Conservation (phyloP, 495 filamentous ascomycete species). For the Lentithecium fluviatile region DNA sequence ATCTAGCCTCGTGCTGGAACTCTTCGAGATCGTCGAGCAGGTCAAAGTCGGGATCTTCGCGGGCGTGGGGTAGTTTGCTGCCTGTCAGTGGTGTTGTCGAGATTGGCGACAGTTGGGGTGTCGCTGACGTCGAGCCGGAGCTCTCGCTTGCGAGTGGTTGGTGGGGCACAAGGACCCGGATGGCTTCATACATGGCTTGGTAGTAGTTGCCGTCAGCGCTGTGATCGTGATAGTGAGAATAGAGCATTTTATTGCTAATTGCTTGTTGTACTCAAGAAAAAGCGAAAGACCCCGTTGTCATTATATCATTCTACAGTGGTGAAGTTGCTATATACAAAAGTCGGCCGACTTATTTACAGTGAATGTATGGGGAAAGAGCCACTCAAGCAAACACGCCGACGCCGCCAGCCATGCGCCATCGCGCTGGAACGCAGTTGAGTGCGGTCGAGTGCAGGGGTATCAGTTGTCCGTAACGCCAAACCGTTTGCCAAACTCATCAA, state of each 20-base stretch:
- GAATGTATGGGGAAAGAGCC: not conserved
- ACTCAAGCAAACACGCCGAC: not conserved
- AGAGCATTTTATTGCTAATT: not conserved
- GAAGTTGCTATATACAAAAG: not conserved
- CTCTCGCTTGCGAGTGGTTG: conserved; percentile 1
- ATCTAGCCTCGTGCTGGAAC: not conserved
- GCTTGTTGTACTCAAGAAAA: not conserved
- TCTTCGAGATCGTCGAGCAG: conserved; percentile 7
- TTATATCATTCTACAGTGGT: conserved; percentile 16
- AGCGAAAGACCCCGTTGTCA: not conserved
- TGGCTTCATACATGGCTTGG: conserved; percentile 1
- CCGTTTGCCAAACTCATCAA: conserved; percentile 71
- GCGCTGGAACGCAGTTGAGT: not conserved
- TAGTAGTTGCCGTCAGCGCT: not conserved
- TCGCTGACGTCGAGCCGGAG: conserved; percentile 9
- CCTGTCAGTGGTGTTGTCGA: conserved; percentile 8
- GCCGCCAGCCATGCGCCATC: not conserved
- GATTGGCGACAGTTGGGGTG: conserved; percentile 11
- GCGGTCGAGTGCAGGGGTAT: not conserved
- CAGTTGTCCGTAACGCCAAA: conserved; percentile 52
- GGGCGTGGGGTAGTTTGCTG: not conserved
- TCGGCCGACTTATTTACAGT: not conserved
- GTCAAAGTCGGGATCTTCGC: conserved; percentile 8
- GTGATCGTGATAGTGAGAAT: not conserved
- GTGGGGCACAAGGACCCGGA: conserved; percentile 3